A percentile compares a stretch with the other conserved stretches of the same genome.
These are phyloP conservation scores for Penicillium daleae DNA, from an alignment of 495 filamentous ascomycete species.

Conservation along the genomic window DNA sequence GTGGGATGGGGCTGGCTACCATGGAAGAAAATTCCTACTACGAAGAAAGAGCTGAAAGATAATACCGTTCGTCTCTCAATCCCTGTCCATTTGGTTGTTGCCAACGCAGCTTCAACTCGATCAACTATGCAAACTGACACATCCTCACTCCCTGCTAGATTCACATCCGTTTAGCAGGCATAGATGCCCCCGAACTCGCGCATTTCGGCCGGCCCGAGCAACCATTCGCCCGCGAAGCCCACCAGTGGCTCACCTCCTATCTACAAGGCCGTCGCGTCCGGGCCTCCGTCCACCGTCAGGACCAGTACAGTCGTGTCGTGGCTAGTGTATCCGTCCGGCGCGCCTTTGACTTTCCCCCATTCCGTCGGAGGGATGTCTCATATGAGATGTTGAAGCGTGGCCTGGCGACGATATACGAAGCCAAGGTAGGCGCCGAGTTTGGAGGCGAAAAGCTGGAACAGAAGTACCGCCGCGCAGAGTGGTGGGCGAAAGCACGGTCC, in stretches of 20 bases:
- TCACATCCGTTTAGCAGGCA: conserved; percentile 82
- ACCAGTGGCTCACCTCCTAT: conserved; percentile 74
- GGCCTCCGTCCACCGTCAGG: conserved; percentile 75
- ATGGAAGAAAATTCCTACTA: conserved; percentile 70
- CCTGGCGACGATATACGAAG: conserved; percentile 89
- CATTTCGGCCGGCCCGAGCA: conserved; percentile 91
- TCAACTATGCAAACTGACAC: not conserved
- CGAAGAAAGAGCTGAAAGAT: conserved; percentile 67
- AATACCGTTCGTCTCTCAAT: conserved; percentile 65
- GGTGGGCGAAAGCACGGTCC: conserved; percentile 65
- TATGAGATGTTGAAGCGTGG: conserved; percentile 85
- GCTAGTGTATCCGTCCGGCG: conserved; percentile 78
- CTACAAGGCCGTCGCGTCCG: conserved; percentile 76
- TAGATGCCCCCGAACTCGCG: conserved; percentile 90
- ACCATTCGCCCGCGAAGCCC: conserved; percentile 78
- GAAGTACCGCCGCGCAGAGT: conserved; percentile 73
- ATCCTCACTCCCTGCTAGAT: conserved; percentile 47
- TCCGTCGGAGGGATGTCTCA: conserved; percentile 77
- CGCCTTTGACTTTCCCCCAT: conserved; percentile 56
- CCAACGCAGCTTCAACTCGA: not conserved
- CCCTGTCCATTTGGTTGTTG: not conserved
- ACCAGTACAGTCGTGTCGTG: conserved; percentile 92
- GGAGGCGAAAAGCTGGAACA: conserved; percentile 64
- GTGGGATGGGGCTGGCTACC: conserved; percentile 91
- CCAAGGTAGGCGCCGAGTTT: conserved; percentile 85